Evolutionary conservation across 2,329 filamentous ascomycete species (phyloP).

Genomic region (Neonectria magnoliae): DNA sequence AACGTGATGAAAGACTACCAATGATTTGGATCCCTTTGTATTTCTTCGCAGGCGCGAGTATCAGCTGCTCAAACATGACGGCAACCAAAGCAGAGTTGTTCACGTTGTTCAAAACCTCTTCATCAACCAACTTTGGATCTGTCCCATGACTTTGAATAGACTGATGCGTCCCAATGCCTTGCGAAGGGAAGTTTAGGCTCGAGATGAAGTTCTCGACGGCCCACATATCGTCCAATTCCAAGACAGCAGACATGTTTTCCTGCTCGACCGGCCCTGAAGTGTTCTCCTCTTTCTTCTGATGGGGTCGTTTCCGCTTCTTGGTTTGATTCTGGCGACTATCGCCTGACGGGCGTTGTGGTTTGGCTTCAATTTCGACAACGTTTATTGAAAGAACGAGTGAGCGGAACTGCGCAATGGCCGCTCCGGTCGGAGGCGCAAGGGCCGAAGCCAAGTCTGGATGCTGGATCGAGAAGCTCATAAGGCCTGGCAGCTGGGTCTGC

Average conservation of each 20-base stretch:
- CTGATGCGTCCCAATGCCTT: neutral
- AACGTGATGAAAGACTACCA: constrained; percentile 26
- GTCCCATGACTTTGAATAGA: neutral
- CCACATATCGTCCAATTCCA: constrained; percentile 38
- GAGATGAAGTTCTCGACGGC: constrained; percentile 45
- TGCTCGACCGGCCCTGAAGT: neutral
- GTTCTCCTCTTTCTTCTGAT: neutral
- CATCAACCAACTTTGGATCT: neutral
- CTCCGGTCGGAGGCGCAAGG: constrained; percentile 41
- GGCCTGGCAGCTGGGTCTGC: constrained; percentile 22
- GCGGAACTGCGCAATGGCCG: constrained; percentile 41
- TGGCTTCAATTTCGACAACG: constrained; percentile 24
- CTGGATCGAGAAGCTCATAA: constrained; percentile 48
- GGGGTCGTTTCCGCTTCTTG: constrained; percentile 27
- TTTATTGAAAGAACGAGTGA: constrained; percentile 41
- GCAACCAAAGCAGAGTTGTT: constrained; percentile 27
- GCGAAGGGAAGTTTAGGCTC: constrained; percentile 31
- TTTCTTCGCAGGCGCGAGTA: constrained; percentile 39
- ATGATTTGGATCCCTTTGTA: constrained; percentile 35
- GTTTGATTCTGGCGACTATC: neutral
- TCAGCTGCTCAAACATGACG: constrained; percentile 38
- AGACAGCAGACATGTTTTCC: constrained; percentile 25
- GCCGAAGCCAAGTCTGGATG: constrained; percentile 49
- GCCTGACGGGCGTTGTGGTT: neutral
- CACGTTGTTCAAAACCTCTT: constrained; percentile 20